phyloP scores from a whole-genome alignment of 1,284 basidiomycete species.

The Exobasidium rhododendri region DNA sequence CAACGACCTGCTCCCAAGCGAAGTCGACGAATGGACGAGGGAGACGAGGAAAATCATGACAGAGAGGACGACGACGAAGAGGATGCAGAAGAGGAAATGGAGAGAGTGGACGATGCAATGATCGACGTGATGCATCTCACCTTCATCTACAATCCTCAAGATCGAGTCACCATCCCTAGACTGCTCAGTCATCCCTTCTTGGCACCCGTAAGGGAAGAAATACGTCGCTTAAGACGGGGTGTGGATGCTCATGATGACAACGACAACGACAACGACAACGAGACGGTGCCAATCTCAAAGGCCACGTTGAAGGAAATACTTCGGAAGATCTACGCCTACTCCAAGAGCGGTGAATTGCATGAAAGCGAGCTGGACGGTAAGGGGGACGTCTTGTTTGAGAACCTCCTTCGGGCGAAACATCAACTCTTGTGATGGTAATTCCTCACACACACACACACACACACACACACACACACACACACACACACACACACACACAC shows the following conservation, averaged over 20 bases:
- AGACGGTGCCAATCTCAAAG: slow-evolving; percentile 33
- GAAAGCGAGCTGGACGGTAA: slow-evolving; percentile 12
- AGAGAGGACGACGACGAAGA: not conserved
- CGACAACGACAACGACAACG: slow-evolving; percentile 7
- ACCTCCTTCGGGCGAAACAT: not conserved
- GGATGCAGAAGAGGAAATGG: slow-evolving; percentile 23
- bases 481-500: too few species aligned
- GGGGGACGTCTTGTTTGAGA: slow-evolving; percentile 11
- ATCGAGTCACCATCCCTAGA: slow-evolving; percentile 75
- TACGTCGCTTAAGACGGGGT: not conserved
- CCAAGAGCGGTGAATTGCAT: slow-evolving; percentile 8
- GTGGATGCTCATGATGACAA: slow-evolving; percentile 3
- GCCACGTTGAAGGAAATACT: slow-evolving; percentile 31
- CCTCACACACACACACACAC: not conserved
- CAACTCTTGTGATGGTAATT: not conserved
- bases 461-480: too few species aligned
- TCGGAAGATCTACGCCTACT: slow-evolving; percentile 5
- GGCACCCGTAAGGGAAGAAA: slow-evolving; percentile 8
- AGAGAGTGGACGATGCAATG: slow-evolving; percentile 65
- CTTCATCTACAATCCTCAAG: slow-evolving; percentile 69
- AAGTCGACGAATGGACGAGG: not conserved
- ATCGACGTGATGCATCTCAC: slow-evolving; percentile 73
- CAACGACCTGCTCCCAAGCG: not conserved
- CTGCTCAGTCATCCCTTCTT: slow-evolving; percentile 58
- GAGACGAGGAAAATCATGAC: not conserved